Evolutionary conservation across 768 basidiomycete genomes (phyloP).

Genomic region (Daedaleopsis sinensis): DNA sequence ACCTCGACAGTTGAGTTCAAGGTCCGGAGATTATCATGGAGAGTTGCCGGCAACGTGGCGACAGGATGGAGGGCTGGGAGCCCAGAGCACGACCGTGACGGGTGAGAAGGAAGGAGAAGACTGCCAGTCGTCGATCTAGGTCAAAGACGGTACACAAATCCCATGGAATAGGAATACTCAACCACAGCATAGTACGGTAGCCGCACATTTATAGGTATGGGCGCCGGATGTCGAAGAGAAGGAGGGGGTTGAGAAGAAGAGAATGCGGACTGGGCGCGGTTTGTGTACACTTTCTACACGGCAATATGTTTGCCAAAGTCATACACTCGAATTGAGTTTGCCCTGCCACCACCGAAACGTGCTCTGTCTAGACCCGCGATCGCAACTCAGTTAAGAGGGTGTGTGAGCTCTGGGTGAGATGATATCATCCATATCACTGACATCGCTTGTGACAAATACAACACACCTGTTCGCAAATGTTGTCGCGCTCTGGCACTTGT

Average conservation of each 20-base stretch:
- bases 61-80: not conserved
- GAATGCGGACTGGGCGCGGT: not conserved
- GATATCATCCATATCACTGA: not conserved
- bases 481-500: not conserved
- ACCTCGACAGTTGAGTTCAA: not conserved
- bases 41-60: not conserved
- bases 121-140: constrained; percentile 8
- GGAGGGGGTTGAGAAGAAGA: not conserved
- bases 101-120: not conserved
- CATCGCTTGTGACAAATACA: not conserved
- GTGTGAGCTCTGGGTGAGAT: not conserved
- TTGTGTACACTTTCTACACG: not conserved
- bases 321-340: not conserved
- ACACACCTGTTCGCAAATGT: not conserved
- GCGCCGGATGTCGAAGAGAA: not conserved
- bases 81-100: not conserved
- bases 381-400: not conserved
- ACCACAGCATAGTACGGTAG: not conserved
- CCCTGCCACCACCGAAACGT: not conserved
- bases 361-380: not conserved
- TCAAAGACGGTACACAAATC: constrained; percentile 13
- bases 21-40: not conserved
- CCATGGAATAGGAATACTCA: constrained; percentile 1
- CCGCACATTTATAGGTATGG: constrained; percentile 1
- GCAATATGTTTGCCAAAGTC: not conserved